Evolutionary conservation across 2,329 filamentous ascomycete species (phyloP).

Genomic region (Ramularia endophylla): DNA sequence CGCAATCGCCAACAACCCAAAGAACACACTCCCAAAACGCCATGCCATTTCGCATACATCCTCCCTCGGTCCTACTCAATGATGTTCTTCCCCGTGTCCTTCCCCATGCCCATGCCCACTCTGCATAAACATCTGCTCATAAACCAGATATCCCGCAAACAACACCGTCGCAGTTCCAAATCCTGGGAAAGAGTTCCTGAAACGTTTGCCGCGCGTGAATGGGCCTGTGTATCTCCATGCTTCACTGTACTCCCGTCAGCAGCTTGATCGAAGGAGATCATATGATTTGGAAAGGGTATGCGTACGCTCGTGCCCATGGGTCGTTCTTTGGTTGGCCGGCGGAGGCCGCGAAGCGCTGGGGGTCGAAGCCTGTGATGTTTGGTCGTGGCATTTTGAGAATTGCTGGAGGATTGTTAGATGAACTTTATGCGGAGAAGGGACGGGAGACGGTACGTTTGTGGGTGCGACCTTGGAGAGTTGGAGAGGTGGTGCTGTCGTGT

Average conservation of each 20-base stretch:
- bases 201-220: slow-evolving; percentile 84
- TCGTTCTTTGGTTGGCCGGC: slow-evolving; percentile 56
- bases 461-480: too few species aligned
- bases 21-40: slow-evolving; percentile 8
- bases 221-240: slow-evolving; percentile 88
- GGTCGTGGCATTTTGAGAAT: slow-evolving; percentile 35
- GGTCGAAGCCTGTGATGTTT: slow-evolving; percentile 90
- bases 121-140: slow-evolving; percentile 75
- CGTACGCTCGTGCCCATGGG: slow-evolving; percentile 59
- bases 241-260: too few species aligned
- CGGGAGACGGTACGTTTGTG: too few species aligned
- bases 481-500: too few species aligned
- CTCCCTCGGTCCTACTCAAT: slow-evolving; percentile 9
- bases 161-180: slow-evolving; percentile 88
- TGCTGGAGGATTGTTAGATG: too few species aligned
- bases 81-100: slow-evolving; percentile 20
- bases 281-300: too few species aligned
- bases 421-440: too few species aligned
- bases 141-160: slow-evolving; percentile 82
- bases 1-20: too few species aligned
- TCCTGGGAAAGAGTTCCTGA: slow-evolving; percentile 80
- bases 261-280: too few species aligned
- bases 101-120: slow-evolving; percentile 12
- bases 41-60: slow-evolving; percentile 14
- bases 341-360: slow-evolving; percentile 69